Evolutionary conservation across 192 early-diverging fungal genomes (phyloP).

Genomic region (Coemansia sp.): DNA sequence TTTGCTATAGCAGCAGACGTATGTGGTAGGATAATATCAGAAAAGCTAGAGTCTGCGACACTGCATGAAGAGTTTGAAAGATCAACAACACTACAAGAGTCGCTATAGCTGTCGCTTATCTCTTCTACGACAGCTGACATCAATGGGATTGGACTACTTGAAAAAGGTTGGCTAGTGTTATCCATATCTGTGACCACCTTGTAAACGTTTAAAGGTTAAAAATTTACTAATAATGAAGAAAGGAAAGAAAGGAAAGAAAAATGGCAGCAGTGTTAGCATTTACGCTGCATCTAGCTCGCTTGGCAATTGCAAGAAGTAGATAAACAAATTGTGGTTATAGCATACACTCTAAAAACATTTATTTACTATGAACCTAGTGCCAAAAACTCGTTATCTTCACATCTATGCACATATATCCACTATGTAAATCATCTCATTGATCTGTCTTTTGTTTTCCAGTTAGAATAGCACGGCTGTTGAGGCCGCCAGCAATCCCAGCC

Average conservation of each 20-base stretch:
- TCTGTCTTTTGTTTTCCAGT: not conserved
- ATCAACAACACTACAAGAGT: not conserved
- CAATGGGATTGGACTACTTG: not conserved
- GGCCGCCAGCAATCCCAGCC: conserved; percentile 28
- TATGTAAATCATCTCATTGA: not conserved
- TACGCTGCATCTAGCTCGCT: too few relatives aligned
- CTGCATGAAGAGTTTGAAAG: not conserved
- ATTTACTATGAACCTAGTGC: too few relatives aligned
- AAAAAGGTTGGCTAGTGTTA: not conserved
- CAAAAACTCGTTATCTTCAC: too few relatives aligned
- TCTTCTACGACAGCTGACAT: not conserved
- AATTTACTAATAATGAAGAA: not conserved
- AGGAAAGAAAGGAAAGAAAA: not conserved
- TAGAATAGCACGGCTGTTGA: conserved; percentile 33
- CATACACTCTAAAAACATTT: not conserved
- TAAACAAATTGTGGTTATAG: not conserved
- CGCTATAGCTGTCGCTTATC: not conserved
- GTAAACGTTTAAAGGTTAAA: not conserved
- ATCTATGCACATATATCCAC: too few relatives aligned
- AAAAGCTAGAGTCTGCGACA: not conserved
- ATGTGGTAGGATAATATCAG: too few relatives aligned
- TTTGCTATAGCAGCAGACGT: not conserved
- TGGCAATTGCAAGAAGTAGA: too few relatives aligned
- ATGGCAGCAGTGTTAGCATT: not conserved
- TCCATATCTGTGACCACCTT: not conserved